Evolutionary conservation across 2,329 filamentous ascomycete species (phyloP).

Genomic region (Penicillium freii): DNA sequence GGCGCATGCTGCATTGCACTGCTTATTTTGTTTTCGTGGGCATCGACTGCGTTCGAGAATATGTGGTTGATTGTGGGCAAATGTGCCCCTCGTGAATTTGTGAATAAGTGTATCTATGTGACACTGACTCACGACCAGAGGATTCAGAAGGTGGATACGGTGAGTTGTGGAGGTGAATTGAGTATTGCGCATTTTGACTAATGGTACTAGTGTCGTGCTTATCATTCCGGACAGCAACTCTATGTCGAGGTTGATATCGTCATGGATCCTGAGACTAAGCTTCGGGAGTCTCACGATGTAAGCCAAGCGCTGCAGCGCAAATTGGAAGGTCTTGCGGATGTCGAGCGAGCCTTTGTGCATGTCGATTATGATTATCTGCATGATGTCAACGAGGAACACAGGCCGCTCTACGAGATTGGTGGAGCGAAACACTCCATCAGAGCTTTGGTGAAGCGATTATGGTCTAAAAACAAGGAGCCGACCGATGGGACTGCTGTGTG

Average conservation of each 20-base stretch:
- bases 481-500: neutral
- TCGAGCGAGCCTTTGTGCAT: slow-evolving; percentile 16
- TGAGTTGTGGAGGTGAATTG: neutral
- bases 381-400: slow-evolving; percentile 7
- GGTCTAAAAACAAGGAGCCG: neutral
- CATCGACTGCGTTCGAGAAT: slow-evolving; percentile 11
- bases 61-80: slow-evolving; percentile 15
- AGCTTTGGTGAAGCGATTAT: slow-evolving; percentile 1
- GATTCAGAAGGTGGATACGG: slow-evolving; percentile 13
- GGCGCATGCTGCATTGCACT: slow-evolving; percentile 13
- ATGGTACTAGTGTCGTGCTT: slow-evolving; percentile 9
- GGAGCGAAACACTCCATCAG: neutral
- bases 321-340: slow-evolving; percentile 10
- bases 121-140: slow-evolving; percentile 12
- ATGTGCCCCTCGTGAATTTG: slow-evolving; percentile 10
- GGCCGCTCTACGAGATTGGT: slow-evolving; percentile 3
- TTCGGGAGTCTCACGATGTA: slow-evolving; percentile 15
- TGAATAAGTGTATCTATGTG: slow-evolving; percentile 14
- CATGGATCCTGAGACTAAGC: slow-evolving; percentile 12
- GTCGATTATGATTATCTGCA: slow-evolving; percentile 15
- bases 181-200: neutral
- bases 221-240: slow-evolving; percentile 11
- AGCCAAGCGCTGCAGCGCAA: slow-evolving; percentile 15
- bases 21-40: slow-evolving; percentile 12
- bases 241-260: slow-evolving; percentile 16